Base-by-base conservation (phyloP, 2,329 filamentous ascomycete species). In the Paecilomyces formosus region DNA sequence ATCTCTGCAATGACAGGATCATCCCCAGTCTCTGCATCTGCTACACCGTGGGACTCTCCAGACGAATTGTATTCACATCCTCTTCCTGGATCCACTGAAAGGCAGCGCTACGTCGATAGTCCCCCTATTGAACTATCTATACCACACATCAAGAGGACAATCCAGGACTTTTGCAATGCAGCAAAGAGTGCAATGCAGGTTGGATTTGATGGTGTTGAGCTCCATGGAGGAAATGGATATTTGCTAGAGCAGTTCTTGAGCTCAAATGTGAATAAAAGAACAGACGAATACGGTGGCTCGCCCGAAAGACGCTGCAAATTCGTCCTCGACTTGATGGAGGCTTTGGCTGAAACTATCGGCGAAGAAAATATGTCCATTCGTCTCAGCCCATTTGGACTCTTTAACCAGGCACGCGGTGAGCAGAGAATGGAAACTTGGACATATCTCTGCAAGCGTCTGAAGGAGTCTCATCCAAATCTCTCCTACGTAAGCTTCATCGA, bases 401-500 rank as follows among this genome's bases (percentile, higher is more conserved):
- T 79, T 64, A 83, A 84, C 57, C 78, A 82, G 59, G 72, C 78
- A 4, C 76, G 78, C 21, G 74, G 79, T 4, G 75, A 78, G 62
- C 74, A 84, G 68, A 73, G 81, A 1, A 60, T 84, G 22, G 80
- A 83, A 66, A 83, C 80, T 0, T 84, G 81, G 79, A 72, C 74
- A 2, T 70, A 78, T 60, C 70, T 84, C 5, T 83, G 79, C 60
- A 70, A 71, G 49, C 72, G 79, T 59, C 64, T 84, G 60, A 83
- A 83, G 66, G 65, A 66, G 54, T 64, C 67, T 4, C 69, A 74
- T 9, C 78, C 78, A 0, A 63, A 67, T 3, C 63, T 84, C 21
- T 78, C 78, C 2, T 85, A 84, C 61, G 78, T 84, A 15, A 81
- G 78, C 70, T 81, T 84, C 52, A 74, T 85, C 54, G 82, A 84